A percentile compares a stretch with the other conserved stretches of the same genome.
Evolutionary conservation across 2,329 filamentous ascomycete genomes (phyloP).

Genomic region (Epichloe coenophiala): DNA sequence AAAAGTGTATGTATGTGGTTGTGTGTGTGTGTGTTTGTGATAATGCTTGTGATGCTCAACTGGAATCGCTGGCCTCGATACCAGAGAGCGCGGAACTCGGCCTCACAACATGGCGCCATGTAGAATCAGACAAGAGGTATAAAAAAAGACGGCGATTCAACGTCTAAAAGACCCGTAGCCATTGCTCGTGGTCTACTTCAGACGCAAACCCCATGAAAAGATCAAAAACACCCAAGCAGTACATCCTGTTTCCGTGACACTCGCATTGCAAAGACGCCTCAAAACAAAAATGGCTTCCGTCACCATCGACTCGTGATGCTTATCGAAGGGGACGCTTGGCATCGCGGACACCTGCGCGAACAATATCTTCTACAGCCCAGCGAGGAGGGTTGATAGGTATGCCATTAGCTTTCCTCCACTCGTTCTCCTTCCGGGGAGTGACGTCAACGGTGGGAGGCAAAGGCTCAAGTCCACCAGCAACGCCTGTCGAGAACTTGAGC

Average conservation of each 20-base stretch:
- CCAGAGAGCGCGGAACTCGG: not conserved
- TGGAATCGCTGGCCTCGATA: not conserved
- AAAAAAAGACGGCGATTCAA: not conserved
- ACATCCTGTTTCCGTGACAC: not conserved
- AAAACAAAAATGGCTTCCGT: not conserved
- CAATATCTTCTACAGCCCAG: conserved; percentile 75
- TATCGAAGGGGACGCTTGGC: conserved; percentile 60
- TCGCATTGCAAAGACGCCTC: not conserved
- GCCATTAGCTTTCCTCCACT: conserved; percentile 47
- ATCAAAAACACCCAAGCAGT: conserved; percentile 6
- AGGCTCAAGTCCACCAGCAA: conserved; percentile 75
- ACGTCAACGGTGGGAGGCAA: conserved; percentile 58
- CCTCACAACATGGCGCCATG: not conserved
- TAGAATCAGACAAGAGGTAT: not conserved
- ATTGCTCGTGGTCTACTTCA: conserved; percentile 5
- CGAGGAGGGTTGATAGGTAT: conserved; percentile 63
- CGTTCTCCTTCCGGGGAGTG: conserved; percentile 56
- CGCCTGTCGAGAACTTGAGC: conserved; percentile 91
- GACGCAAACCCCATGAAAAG: conserved; percentile 7
- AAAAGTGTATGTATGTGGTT: not conserved
- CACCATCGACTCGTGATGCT: not conserved
- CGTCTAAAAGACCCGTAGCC: conserved; percentile 2
- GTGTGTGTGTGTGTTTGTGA: not conserved
- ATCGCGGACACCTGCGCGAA: conserved; percentile 61
- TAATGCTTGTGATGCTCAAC: not conserved